Evolutionary conservation across 2,329 filamentous ascomycete species (phyloP).

Genomic region (Trichoderma afroharzianum): DNA sequence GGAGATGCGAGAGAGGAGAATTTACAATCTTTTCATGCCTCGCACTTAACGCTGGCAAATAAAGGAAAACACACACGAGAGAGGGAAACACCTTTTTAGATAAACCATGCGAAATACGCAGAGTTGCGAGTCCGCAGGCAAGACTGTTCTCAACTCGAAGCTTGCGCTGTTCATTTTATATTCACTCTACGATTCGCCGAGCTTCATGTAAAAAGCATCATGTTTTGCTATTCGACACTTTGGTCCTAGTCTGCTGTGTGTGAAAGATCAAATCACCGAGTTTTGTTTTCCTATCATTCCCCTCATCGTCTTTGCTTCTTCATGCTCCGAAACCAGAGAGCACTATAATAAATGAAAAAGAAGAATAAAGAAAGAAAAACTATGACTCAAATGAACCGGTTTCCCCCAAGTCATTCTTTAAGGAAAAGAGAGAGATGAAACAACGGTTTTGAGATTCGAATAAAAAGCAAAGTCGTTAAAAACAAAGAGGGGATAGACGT

Average conservation of each 20-base stretch:
- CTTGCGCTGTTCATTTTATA: background rate
- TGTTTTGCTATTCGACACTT: background rate
- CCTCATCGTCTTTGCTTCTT: background rate
- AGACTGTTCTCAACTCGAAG: background rate
- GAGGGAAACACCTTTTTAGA: background rate
- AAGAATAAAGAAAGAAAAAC: background rate
- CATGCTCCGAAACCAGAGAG: background rate
- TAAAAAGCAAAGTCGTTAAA: background rate
- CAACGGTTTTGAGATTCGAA: background rate
- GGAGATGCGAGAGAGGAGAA: background rate
- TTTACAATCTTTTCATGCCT: background rate
- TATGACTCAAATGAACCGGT: background rate
- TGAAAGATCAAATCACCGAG: background rate
- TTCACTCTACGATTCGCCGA: background rate
- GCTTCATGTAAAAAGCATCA: background rate
- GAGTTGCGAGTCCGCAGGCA: background rate
- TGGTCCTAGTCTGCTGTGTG: background rate
- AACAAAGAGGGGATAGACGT: background rate
- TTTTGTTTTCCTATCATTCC: background rate
- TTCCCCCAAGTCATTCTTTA: background rate
- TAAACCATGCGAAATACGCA: background rate
- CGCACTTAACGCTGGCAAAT: background rate
- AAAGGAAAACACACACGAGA: background rate
- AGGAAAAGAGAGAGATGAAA: background rate
- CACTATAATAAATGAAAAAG: background rate